Percentiles rank a stretch among this genome's conserved stretches.
Evolutionary conservation across 495 filamentous ascomycete species (phyloP).

Genomic region (Lentithecium fluviatile): DNA sequence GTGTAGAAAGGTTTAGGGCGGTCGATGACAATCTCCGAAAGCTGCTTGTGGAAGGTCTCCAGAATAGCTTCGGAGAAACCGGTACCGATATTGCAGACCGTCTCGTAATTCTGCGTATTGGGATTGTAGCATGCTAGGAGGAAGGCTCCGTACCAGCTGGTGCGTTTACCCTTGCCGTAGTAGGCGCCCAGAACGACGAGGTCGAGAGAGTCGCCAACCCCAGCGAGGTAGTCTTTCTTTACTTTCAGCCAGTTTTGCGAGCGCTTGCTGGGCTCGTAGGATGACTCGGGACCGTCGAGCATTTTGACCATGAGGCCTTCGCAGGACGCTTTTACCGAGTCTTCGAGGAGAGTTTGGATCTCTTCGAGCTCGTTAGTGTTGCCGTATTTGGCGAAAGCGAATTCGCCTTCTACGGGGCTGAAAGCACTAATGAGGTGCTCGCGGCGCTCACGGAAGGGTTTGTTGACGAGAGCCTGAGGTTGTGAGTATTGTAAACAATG

Average conservation of each 20-base stretch:
- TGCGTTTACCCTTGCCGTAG: conserved; percentile 90
- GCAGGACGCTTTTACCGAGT: conserved; percentile 89
- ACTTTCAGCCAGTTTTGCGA: conserved; percentile 99
- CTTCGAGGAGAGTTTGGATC: conserved; percentile 87
- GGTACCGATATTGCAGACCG: conserved; percentile 96
- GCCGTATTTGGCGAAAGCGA: conserved; percentile 82
- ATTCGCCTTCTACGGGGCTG: conserved; percentile 77
- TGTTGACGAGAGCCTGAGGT: conserved; percentile 70
- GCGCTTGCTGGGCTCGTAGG: conserved; percentile 92
- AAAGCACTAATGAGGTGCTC: conserved; percentile 75
- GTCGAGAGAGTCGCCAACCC: conserved; percentile 92
- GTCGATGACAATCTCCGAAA: conserved; percentile 75
- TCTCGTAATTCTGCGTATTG: conserved; percentile 76
- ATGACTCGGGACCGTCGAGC: conserved; percentile 85
- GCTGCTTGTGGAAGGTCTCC: conserved; percentile 71
- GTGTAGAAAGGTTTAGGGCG: conserved; percentile 90
- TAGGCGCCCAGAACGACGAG: conserved; percentile 95
- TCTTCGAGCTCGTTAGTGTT: conserved; percentile 88
- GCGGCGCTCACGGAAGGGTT: conserved; percentile 79
- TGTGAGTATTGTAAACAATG: neutral
- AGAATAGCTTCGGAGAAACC: conserved; percentile 89
- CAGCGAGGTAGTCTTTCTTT: conserved; percentile 95
- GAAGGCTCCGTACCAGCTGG: conserved; percentile 92
- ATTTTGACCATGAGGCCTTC: conserved; percentile 99
- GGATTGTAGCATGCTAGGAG: conserved; percentile 90